Conservation (phyloP, 2,329 filamentous ascomycete species). For the Macrophomina phaseolina region DNA sequence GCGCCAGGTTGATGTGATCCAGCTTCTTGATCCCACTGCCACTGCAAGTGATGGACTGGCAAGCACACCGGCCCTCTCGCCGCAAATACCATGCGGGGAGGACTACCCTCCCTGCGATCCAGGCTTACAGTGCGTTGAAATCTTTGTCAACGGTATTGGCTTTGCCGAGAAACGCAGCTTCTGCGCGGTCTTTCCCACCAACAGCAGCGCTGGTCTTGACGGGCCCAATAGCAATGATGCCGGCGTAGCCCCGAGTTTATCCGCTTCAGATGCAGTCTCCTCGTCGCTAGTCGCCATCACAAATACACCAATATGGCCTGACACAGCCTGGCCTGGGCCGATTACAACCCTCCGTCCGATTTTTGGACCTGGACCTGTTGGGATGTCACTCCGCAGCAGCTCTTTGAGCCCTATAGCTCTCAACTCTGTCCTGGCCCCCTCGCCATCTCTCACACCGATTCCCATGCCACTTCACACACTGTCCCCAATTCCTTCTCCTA, state of each 20-base stretch:
- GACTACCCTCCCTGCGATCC: conserved; percentile 3
- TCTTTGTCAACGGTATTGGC: conserved; percentile 3
- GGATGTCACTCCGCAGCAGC: background rate
- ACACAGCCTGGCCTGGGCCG: conserved; percentile 3
- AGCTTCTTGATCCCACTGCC: background rate
- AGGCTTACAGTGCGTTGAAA: background rate
- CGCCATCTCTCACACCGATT: background rate
- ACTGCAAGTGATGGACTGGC: background rate
- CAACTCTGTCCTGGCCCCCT: background rate
- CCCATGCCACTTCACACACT: background rate
- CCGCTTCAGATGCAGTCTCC: background rate
- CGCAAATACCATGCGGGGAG: background rate
- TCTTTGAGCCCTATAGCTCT: background rate
- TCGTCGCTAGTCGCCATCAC: background rate
- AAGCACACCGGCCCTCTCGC: background rate
- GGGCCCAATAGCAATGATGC: background rate
- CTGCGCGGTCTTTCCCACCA: background rate
- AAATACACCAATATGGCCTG: background rate
- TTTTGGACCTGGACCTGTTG: conserved; percentile 1
- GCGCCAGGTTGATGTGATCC: background rate
- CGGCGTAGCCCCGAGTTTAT: background rate
- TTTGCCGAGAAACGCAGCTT: conserved; percentile 17
- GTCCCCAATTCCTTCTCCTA: background rate
- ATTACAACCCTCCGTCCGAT: background rate
- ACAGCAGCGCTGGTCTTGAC: background rate